Percentiles rank a stretch among this genome's conserved stretches.
phyloP scores from a whole-genome alignment of 108 stramenopile species.

The Schizochytrium sp. region DNA sequence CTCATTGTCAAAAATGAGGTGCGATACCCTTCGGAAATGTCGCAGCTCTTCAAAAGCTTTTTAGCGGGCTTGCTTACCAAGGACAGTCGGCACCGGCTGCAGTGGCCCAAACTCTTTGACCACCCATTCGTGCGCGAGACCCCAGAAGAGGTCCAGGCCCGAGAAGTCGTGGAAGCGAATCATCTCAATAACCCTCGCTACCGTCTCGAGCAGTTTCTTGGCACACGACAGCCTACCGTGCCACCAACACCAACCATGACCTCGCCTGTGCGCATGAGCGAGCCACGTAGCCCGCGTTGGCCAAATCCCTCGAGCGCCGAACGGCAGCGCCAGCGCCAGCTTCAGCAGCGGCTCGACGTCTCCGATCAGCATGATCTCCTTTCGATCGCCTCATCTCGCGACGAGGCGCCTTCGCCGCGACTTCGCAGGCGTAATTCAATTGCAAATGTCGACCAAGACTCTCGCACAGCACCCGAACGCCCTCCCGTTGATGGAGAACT shows the following conservation, averaged over 20 bases:
- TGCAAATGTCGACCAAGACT: not conserved
- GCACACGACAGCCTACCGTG: not conserved
- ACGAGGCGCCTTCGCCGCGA: not conserved
- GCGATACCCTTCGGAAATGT: conserved; percentile 37
- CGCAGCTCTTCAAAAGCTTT: conserved; percentile 36
- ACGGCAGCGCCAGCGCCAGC: not conserved
- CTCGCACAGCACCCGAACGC: not conserved
- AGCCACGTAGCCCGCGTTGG: not conserved
- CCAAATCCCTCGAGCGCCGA: not conserved
- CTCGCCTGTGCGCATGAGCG: not conserved
- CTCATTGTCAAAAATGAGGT: conserved; percentile 58
- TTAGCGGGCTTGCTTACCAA: conserved; percentile 51
- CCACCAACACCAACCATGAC: not conserved
- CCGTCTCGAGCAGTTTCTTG: conserved; percentile 3
- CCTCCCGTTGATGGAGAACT: not conserved
- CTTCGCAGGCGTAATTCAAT: not conserved
- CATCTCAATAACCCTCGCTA: not conserved
- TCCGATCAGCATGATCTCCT: not conserved
- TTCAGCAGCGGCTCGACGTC: not conserved
- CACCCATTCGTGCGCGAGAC: conserved; percentile 52
- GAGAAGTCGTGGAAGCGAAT: not conserved
- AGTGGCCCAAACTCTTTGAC: conserved; percentile 49
- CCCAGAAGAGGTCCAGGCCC: conserved; percentile 15
- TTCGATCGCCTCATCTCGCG: not conserved
- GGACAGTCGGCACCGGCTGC: conserved; percentile 43